These are phyloP conservation scores for Penicillium paradoxum DNA, from an alignment of 495 filamentous ascomycete genomes.

Conservation along the genomic window DNA sequence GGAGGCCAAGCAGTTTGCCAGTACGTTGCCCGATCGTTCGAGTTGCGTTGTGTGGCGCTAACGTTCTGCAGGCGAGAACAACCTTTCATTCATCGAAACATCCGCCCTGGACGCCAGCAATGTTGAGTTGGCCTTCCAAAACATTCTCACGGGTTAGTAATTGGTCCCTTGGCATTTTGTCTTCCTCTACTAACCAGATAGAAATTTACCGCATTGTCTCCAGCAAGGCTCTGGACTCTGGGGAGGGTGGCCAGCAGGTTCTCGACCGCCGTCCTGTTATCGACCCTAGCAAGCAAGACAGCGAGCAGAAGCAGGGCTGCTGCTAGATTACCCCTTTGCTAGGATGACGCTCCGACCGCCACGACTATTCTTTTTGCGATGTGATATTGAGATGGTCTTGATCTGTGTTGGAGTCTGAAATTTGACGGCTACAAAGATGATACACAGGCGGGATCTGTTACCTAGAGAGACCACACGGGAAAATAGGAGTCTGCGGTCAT, in stretches of 20 bases:
- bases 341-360: conserved; percentile 31
- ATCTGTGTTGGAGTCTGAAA: conserved; percentile 40
- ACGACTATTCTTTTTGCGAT: conserved; percentile 42
- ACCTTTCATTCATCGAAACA: conserved; percentile 77
- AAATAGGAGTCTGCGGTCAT: conserved; percentile 15
- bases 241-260: conserved; percentile 68
- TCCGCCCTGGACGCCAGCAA: conserved; percentile 98
- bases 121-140: conserved; percentile 99
- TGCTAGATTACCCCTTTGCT: conserved; percentile 55
- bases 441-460: conserved; percentile 38
- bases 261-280: conserved; percentile 67
- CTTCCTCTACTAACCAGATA: conserved; percentile 29
- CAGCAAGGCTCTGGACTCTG: conserved; percentile 88
- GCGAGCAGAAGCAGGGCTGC: conserved; percentile 77
- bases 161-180: background rate
- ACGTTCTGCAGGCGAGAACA: conserved; percentile 25
- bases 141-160: conserved; percentile 88
- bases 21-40: conserved; percentile 47
- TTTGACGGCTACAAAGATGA: conserved; percentile 37
- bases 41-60: background rate
- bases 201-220: conserved; percentile 99
- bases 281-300: conserved; percentile 73
- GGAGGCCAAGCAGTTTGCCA: conserved; percentile 96
- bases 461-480: conserved; percentile 26
- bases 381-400: conserved; percentile 40